Evolutionary conservation across 2,329 filamentous ascomycete genomes (phyloP).

Genomic region (Endoconidiophora polonica): DNA sequence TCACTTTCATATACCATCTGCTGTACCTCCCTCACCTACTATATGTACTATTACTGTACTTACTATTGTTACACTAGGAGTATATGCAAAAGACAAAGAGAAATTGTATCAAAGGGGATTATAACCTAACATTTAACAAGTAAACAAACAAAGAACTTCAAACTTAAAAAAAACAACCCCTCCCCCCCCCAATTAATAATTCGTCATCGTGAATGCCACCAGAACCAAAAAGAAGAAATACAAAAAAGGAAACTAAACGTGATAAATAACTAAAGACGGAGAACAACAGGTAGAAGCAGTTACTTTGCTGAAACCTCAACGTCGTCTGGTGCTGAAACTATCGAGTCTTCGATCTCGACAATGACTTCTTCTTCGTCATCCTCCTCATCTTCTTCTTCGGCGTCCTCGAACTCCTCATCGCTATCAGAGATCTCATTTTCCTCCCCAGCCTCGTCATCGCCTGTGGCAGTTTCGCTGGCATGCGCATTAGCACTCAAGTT

Average conservation of each 20-base stretch:
- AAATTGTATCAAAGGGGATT: neutral
- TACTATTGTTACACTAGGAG: too few species aligned
- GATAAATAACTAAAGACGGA: conserved; percentile 9
- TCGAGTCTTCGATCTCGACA: conserved; percentile 6
- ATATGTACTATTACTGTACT: too few species aligned
- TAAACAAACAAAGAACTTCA: too few species aligned
- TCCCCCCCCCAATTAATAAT: too few species aligned
- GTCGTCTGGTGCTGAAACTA: conserved; percentile 11
- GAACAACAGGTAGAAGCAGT: neutral
- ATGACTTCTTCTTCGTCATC: conserved; percentile 9
- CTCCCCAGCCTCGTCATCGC: conserved; percentile 1
- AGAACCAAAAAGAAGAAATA: conserved; percentile 1
- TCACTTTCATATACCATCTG: too few species aligned
- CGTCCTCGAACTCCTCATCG: conserved; percentile 10
- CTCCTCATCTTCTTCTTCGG: conserved; percentile 4
- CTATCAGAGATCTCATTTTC: conserved; percentile 6
- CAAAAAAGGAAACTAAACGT: conserved; percentile 4
- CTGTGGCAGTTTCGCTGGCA: conserved; percentile 12
- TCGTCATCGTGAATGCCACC: neutral
- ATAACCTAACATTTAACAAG: too few species aligned
- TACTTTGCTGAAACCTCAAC: conserved; percentile 6
- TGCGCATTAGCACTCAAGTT: neutral
- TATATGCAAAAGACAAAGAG: neutral
- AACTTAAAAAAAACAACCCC: too few species aligned
- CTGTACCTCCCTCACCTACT: too few species aligned